Evolutionary conservation across 306 rosid genomes (phyloP).

Genomic region (Glycine tomentella): DNA sequence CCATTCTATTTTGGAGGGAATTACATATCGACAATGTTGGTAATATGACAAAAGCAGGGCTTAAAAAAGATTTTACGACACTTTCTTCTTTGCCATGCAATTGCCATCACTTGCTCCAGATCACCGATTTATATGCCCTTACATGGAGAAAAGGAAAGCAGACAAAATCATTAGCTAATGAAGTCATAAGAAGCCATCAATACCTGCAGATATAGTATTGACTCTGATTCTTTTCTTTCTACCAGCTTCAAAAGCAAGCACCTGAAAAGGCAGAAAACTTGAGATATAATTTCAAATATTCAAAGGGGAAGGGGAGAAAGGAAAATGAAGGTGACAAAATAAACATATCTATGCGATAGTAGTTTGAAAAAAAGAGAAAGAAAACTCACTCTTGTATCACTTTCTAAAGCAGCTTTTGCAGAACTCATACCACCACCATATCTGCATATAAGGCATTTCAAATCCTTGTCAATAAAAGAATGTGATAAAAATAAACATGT

Average conservation of each 20-base stretch:
- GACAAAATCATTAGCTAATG: conserved; percentile 5
- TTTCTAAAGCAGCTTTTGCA: conserved; percentile 92
- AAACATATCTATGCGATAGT: background rate
- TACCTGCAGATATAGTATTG: conserved; percentile 94
- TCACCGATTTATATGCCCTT: background rate
- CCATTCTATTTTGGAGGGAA: background rate
- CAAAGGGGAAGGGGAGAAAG: background rate
- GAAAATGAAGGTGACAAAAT: background rate
- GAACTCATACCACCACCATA: conserved; percentile 98
- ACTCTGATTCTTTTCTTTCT: conserved; percentile 86
- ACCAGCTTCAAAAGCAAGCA: conserved; percentile 98
- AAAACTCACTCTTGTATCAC: conserved; percentile 75
- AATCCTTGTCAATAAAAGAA: background rate
- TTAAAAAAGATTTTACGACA: background rate
- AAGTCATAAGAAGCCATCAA: background rate
- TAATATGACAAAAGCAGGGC: background rate
- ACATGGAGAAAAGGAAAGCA: conserved; percentile 17
- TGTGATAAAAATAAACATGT: background rate
- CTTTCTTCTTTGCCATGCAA: background rate
- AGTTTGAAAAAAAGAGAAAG: conserved; percentile 2
- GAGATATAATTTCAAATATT: conserved; percentile 1
- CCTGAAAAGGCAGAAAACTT: conserved; percentile 55
- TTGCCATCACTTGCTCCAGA: conserved; percentile 12
- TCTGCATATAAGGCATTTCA: conserved; percentile 46
- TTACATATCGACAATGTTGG: too few species aligned